Percentiles rank a stretch among this genome's conserved stretches.
Evolutionary conservation across 2,329 filamentous ascomycete species (phyloP).

Genomic region (Ophiostoma perfectum): DNA sequence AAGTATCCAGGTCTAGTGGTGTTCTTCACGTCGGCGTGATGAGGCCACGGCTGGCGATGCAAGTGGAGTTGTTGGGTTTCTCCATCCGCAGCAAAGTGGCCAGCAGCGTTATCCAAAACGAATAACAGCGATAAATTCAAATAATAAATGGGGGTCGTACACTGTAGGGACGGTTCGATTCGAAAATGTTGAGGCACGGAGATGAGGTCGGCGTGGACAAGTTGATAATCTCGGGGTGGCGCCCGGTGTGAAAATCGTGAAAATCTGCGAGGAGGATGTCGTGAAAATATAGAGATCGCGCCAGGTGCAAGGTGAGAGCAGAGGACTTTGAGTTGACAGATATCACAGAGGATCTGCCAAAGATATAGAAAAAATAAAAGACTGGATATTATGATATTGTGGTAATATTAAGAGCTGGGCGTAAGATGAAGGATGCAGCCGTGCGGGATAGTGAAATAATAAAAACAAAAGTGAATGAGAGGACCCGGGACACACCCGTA

Average conservation of each 20-base stretch:
- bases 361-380: slow-evolving; percentile 7
- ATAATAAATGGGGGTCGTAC: not conserved
- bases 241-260: not conserved
- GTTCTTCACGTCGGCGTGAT: not conserved
- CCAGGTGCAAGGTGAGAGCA: not conserved
- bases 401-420: not conserved
- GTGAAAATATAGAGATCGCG: not conserved
- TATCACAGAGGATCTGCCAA: not conserved
- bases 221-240: slow-evolving; percentile 3
- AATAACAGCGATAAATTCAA: not conserved
- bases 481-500: not conserved
- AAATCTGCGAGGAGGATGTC: not conserved
- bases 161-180: not conserved
- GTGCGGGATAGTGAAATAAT: not conserved
- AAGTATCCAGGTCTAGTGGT: too few relatives aligned
- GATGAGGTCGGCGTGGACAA: not conserved
- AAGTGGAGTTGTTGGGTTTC: slow-evolving; percentile 19
- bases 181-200: not conserved
- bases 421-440: not conserved
- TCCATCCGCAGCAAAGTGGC: slow-evolving; percentile 13
- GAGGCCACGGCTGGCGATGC: slow-evolving; percentile 9
- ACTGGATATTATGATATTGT: not conserved
- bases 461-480: not conserved
- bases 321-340: not conserved
- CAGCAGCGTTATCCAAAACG: slow-evolving; percentile 8